Conservation (phyloP, 2,329 filamentous ascomycete species). For the Thelonectria blattea region DNA sequence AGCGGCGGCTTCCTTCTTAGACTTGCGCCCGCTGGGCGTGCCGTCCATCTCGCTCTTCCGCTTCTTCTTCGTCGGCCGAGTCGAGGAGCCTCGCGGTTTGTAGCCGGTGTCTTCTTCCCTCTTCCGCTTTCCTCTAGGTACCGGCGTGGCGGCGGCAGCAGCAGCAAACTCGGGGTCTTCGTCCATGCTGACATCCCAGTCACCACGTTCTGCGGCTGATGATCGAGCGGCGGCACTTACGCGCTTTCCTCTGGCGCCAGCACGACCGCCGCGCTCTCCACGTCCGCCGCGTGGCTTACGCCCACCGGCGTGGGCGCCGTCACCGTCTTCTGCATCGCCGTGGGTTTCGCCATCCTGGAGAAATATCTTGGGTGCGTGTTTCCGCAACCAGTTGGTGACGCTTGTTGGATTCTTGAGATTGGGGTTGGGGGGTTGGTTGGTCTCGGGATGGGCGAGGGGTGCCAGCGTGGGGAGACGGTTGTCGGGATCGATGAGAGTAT, state of each 20-base stretch:
- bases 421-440: constrained; percentile 47
- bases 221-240: constrained; percentile 33
- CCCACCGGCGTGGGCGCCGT: constrained; percentile 38
- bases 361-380: constrained; percentile 84
- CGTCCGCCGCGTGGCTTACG: constrained; percentile 46
- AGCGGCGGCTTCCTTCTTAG: constrained; percentile 43
- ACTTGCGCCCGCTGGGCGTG: constrained; percentile 44
- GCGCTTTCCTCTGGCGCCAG: constrained; percentile 48
- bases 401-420: constrained; percentile 77
- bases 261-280: constrained; percentile 47
- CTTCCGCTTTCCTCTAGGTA: constrained; percentile 55
- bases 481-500: constrained; percentile 55
- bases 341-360: constrained; percentile 69
- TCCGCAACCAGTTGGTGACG: constrained; percentile 93
- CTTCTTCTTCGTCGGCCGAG: constrained; percentile 63
- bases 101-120: constrained; percentile 67
- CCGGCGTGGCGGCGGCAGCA: constrained; percentile 40
- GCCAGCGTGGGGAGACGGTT: constrained; percentile 57
- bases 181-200: constrained; percentile 48
- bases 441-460: constrained; percentile 51
- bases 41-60: constrained; percentile 59
- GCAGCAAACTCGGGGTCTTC: constrained; percentile 43
- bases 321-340: constrained; percentile 48
- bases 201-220: constrained; percentile 32
- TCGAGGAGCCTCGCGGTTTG: constrained; percentile 62